Evolutionary conservation across 2,329 filamentous ascomycete species (phyloP).

Genomic region (Trichoderma citrinoviride): DNA sequence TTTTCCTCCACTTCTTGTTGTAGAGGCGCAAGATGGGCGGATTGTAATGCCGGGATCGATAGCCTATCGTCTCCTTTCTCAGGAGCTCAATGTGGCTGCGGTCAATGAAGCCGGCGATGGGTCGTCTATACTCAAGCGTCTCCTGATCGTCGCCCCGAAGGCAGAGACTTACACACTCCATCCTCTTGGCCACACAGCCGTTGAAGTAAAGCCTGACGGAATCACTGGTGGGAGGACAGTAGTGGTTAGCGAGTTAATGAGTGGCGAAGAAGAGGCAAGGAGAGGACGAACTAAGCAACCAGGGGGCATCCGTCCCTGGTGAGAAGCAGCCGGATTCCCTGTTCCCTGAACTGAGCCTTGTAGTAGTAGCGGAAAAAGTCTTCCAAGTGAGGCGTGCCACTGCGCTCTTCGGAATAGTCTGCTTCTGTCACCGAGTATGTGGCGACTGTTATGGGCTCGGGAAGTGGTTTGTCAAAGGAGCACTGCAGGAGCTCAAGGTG

Average conservation of each 20-base stretch:
- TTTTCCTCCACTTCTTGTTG: not conserved
- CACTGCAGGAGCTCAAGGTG: slow-evolving; percentile 5
- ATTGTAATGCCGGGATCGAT: not conserved
- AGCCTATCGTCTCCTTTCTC: not conserved
- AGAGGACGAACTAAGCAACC: not conserved
- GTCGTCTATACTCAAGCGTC: not conserved
- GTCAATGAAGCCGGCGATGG: slow-evolving; percentile 2
- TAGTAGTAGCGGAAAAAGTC: slow-evolving; percentile 3
- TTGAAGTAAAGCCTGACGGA: not conserved
- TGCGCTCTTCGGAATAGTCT: not conserved
- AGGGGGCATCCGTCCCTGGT: not conserved
- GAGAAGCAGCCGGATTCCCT: not conserved
- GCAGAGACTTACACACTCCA: not conserved
- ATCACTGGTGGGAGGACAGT: not conserved
- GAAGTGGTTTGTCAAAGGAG: not conserved
- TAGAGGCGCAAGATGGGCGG: not conserved
- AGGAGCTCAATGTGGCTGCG: not conserved
- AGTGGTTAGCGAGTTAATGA: not conserved
- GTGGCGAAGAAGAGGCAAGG: not conserved
- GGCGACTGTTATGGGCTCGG: not conserved
- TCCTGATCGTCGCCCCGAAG: not conserved
- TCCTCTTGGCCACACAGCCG: not conserved
- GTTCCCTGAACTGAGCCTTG: not conserved
- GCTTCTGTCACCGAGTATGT: not conserved
- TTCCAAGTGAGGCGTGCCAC: not conserved